These are phyloP conservation scores for Evansstolkia leycettana DNA, from an alignment of 495 filamentous ascomycete species.

Conservation along the genomic window DNA sequence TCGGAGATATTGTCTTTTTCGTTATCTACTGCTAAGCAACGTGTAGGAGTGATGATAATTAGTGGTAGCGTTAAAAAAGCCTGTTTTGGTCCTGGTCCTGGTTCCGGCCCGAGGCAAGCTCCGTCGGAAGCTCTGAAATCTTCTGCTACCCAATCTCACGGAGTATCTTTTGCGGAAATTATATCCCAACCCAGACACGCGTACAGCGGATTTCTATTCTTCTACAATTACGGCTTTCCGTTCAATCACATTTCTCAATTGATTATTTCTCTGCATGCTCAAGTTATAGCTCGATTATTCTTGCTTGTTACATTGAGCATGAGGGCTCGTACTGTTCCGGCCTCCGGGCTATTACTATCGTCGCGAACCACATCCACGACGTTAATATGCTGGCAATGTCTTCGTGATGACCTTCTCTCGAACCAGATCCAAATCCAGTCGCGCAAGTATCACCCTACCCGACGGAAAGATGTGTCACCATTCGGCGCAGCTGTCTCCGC, in stretches of 20 bases:
- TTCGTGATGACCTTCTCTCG: conserved; percentile 26
- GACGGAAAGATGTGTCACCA: conserved; percentile 36
- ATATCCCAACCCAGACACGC: too few relatives aligned
- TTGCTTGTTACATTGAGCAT: conserved; percentile 17
- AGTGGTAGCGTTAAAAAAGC: too few relatives aligned
- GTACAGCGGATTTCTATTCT: too few relatives aligned
- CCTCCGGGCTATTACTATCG: conserved; percentile 27
- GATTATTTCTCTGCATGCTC: conserved; percentile 5
- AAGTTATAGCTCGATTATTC: not conserved
- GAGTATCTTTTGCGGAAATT: too few relatives aligned
- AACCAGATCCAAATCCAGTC: conserved; percentile 17
- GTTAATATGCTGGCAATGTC: conserved; percentile 32
- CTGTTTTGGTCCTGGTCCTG: too few relatives aligned
- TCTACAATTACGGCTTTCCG: too few relatives aligned
- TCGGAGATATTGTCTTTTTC: too few relatives aligned
- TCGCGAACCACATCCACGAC: conserved; percentile 19
- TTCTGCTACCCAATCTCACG: not conserved
- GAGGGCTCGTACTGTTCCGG: conserved; percentile 29
- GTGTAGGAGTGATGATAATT: too few relatives aligned
- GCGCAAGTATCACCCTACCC: conserved; percentile 30
- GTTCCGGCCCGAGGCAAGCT: not conserved
- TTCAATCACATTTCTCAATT: too few relatives aligned
- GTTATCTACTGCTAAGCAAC: too few relatives aligned
- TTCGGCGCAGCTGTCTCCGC: conserved; percentile 63
- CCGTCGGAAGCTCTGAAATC: not conserved